Conservation (phyloP, 2,329 filamentous ascomycete species). For the Arthrobotrys conoides region DNA sequence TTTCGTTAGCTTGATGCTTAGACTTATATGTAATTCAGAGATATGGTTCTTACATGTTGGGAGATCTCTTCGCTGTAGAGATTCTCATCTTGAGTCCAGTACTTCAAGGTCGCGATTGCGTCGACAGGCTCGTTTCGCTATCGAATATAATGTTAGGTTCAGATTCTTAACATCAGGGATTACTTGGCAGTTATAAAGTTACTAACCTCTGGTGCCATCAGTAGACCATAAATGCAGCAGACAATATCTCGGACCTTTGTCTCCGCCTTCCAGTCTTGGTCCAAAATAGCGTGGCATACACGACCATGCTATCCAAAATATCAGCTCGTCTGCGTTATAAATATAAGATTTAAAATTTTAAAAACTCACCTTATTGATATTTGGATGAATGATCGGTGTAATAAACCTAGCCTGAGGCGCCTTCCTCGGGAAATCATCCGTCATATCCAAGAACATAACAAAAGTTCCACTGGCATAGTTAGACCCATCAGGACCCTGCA, state of each 20-base stretch:
- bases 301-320: slow-evolving; percentile 61
- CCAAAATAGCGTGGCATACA: slow-evolving; percentile 63
- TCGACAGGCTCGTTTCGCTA: slow-evolving; percentile 62
- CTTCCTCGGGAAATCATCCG: slow-evolving; percentile 59
- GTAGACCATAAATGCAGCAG: slow-evolving; percentile 62
- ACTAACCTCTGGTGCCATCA: slow-evolving; percentile 62
- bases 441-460: slow-evolving; percentile 62
- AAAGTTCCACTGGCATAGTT: slow-evolving; percentile 61
- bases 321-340: background rate
- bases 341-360: too few species aligned
- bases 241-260: slow-evolving; percentile 62
- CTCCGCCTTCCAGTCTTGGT: slow-evolving; percentile 62
- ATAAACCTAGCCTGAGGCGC: slow-evolving; percentile 62
- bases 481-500: slow-evolving; percentile 55
- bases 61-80: slow-evolving; percentile 61
- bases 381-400: slow-evolving; percentile 63
- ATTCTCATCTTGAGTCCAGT: slow-evolving; percentile 61
- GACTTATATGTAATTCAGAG: background rate
- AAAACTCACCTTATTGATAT: slow-evolving; percentile 62
- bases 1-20: background rate
- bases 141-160: background rate
- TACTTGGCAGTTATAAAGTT: too few species aligned
- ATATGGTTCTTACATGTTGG: slow-evolving; percentile 60
- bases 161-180: background rate
- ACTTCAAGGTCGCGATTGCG: slow-evolving; percentile 61